These are phyloP conservation scores for Saturnispora sekii DNA, from an alignment of 805 yeast species.

Conservation along the genomic window DNA sequence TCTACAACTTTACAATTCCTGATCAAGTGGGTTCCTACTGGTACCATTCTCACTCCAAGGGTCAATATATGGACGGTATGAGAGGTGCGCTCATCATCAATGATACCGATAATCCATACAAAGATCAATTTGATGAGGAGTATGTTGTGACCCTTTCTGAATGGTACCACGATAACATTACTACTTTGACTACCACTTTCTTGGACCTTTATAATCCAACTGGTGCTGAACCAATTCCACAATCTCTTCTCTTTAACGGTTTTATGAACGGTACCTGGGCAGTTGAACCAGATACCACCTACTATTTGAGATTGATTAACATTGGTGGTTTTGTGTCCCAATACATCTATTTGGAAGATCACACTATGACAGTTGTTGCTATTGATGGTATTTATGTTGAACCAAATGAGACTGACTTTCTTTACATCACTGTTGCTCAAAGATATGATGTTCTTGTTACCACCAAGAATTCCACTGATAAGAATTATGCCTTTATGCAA, in stretches of 20 bases:
- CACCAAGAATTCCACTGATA: slow-evolving; percentile 53
- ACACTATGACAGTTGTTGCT: slow-evolving; percentile 76
- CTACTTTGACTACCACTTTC: slow-evolving; percentile 45
- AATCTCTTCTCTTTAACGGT: slow-evolving; percentile 69
- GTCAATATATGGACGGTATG: slow-evolving; percentile 93
- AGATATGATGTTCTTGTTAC: slow-evolving; percentile 73
- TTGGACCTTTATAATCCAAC: slow-evolving; percentile 78
- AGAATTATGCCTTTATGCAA: slow-evolving; percentile 77
- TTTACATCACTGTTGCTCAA: slow-evolving; percentile 87
- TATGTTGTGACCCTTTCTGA: slow-evolving; percentile 60
- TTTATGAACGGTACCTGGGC: slow-evolving; percentile 67
- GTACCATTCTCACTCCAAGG: slow-evolving; percentile 92
- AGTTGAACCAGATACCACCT: slow-evolving; percentile 80
- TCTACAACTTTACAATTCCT: slow-evolving; percentile 82
- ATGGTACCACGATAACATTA: slow-evolving; percentile 72
- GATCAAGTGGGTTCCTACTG: slow-evolving; percentile 85
- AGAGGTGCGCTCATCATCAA: slow-evolving; percentile 71
- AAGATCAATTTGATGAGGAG: slow-evolving; percentile 77
- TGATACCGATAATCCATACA: slow-evolving; percentile 39
- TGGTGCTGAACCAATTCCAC: slow-evolving; percentile 97
- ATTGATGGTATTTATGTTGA: slow-evolving; percentile 87
- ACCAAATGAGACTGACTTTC: slow-evolving; percentile 54
- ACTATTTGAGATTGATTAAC: slow-evolving; percentile 70
- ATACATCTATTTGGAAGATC: slow-evolving; percentile 82
- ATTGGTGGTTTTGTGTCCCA: slow-evolving; percentile 90